Conservation (phyloP, 495 filamentous ascomycete genomes). For the Evernia prunastri region DNA sequence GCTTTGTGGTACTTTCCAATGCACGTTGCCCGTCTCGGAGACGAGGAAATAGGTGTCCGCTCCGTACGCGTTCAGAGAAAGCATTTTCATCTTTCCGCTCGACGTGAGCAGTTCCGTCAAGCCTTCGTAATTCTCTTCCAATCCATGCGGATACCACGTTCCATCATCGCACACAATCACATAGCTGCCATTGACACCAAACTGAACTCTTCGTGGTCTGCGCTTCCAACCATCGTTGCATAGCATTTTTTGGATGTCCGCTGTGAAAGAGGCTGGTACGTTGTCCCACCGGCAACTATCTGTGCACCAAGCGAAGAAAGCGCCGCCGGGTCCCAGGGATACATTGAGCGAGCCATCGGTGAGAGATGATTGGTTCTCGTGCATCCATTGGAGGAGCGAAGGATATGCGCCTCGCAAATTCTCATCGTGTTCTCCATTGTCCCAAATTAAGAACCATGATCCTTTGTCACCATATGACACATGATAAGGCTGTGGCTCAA, state of each 20-base stretch:
- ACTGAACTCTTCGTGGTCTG: background rate
- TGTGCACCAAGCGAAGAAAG: background rate
- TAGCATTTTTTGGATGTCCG: background rate
- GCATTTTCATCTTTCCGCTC: background rate
- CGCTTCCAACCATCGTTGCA: slow-evolving; percentile 4
- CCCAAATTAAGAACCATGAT: background rate
- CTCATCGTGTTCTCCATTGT: background rate
- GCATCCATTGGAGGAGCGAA: background rate
- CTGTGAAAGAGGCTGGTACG: background rate
- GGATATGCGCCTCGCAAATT: background rate
- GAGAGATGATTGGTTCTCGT: slow-evolving; percentile 1
- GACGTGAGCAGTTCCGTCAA: background rate
- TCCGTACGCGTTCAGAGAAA: background rate
- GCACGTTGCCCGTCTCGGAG: background rate
- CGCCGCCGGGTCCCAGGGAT: background rate
- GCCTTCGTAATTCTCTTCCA: background rate
- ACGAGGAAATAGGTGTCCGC: background rate
- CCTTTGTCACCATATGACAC: slow-evolving; percentile 1
- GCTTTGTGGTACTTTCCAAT: background rate
- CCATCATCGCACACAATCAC: background rate
- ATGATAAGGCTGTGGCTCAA: background rate
- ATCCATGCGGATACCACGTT: background rate
- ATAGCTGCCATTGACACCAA: background rate
- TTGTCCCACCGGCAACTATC: background rate
- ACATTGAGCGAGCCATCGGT: slow-evolving; percentile 2